Conservation (phyloP, 306 rosid species). For the Oxytropis ochrocephala region DNA sequence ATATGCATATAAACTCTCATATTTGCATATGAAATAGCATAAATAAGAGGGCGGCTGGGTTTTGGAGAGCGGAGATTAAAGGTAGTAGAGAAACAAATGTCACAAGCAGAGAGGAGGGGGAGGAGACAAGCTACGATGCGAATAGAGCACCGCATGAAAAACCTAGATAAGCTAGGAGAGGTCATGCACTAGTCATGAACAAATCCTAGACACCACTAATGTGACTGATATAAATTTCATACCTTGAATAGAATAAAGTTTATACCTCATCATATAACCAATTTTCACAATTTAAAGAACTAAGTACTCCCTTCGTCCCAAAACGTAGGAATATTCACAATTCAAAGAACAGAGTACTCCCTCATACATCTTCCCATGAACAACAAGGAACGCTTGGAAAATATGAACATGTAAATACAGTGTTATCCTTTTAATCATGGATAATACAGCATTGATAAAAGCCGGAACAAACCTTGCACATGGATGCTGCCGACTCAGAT, state of each 20-base stretch:
- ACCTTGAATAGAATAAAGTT: background rate
- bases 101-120: no score
- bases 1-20: no score
- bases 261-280: background rate
- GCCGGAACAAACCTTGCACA: constrained; percentile 68
- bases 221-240: background rate
- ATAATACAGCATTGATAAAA: background rate
- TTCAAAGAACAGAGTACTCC: background rate
- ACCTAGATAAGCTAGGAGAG: no score
- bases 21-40: no score
- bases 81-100: no score
- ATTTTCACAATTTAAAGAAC: background rate
- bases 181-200: no score
- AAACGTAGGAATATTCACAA: background rate
- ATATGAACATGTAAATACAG: constrained; percentile 3
- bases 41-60: no score
- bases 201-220: no score
- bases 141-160: no score
- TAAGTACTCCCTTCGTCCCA: background rate
- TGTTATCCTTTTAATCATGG: background rate
- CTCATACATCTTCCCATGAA: background rate
- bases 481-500: constrained; percentile 96
- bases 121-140: no score
- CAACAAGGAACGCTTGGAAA: background rate
- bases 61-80: no score